Conservation (phyloP, 208 protist species). For the Plasmodiophora brassicae region DNA sequence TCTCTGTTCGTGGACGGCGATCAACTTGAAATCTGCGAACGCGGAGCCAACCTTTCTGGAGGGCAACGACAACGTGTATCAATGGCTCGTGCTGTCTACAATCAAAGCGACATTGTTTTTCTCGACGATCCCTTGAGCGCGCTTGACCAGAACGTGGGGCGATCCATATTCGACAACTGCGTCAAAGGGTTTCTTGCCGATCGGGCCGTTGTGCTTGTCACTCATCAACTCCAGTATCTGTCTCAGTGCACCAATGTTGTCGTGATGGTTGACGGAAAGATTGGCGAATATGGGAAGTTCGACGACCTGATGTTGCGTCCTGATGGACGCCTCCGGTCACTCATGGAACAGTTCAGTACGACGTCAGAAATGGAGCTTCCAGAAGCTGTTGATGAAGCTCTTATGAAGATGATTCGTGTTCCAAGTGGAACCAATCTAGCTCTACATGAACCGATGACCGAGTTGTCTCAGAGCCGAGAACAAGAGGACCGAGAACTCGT, state of each 20-base stretch:
- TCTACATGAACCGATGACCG: not conserved
- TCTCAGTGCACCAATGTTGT: not conserved
- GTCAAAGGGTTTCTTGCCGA: conserved; percentile 32
- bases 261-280: not conserved
- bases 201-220: conserved; percentile 40
- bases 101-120: conserved; percentile 54
- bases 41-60: conserved; percentile 57
- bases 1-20: conserved; percentile 42
- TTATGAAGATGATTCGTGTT: not conserved
- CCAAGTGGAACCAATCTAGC: not conserved
- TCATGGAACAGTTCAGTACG: not conserved
- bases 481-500: too few species aligned
- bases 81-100: conserved; percentile 60
- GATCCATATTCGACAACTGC: conserved; percentile 44
- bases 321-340: not conserved
- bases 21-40: conserved; percentile 54
- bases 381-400: not conserved
- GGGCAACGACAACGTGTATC: conserved; percentile 57
- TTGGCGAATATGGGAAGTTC: not conserved
- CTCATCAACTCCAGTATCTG: conserved; percentile 48
- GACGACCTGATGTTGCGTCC: not conserved
- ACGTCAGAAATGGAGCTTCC: not conserved
- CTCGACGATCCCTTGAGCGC: conserved; percentile 64
- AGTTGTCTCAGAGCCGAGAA: not conserved
- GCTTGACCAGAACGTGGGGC: conserved; percentile 48